Conservation (phyloP, 2,329 filamentous ascomycete genomes). For the Trichoderma atrobrunneum region DNA sequence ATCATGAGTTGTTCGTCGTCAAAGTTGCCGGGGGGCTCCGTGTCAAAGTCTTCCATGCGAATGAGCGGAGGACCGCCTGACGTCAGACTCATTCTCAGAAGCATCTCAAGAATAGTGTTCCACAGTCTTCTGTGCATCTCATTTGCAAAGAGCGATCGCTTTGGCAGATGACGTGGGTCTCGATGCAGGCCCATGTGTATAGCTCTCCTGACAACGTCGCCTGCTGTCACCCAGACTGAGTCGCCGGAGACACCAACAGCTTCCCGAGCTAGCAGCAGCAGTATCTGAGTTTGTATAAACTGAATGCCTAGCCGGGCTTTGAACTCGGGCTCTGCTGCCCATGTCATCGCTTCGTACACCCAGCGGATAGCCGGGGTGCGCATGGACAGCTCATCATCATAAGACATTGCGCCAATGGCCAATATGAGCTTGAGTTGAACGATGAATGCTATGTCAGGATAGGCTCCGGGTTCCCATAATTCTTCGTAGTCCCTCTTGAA, state of each 20-base stretch:
- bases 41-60: conserved; percentile 46
- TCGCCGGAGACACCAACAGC: conserved; percentile 39
- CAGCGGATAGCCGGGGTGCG: conserved; percentile 51
- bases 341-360: conserved; percentile 57
- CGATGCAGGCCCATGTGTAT: conserved; percentile 51
- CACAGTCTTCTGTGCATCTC: conserved; percentile 52
- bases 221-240: conserved; percentile 47
- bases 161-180: conserved; percentile 43
- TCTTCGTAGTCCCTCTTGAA: conserved; percentile 50
- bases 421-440: conserved; percentile 58
- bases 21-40: conserved; percentile 46
- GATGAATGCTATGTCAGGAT: conserved; percentile 44
- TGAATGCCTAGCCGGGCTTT: conserved; percentile 51
- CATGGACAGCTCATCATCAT: conserved; percentile 50
- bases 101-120: conserved; percentile 51
- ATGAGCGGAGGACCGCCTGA: conserved; percentile 48
- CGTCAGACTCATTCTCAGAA: conserved; percentile 43
- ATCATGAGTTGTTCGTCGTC: conserved; percentile 47
- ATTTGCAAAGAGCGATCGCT: conserved; percentile 34
- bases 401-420: conserved; percentile 52
- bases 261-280: conserved; percentile 45
- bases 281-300: conserved; percentile 47
- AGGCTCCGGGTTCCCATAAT: conserved; percentile 41
- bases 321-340: conserved; percentile 51
- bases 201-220: conserved; percentile 44